Evolutionary conservation across 345 rosid genomes (phyloP).

Genomic region (Euphorbia pulcherrima): DNA sequence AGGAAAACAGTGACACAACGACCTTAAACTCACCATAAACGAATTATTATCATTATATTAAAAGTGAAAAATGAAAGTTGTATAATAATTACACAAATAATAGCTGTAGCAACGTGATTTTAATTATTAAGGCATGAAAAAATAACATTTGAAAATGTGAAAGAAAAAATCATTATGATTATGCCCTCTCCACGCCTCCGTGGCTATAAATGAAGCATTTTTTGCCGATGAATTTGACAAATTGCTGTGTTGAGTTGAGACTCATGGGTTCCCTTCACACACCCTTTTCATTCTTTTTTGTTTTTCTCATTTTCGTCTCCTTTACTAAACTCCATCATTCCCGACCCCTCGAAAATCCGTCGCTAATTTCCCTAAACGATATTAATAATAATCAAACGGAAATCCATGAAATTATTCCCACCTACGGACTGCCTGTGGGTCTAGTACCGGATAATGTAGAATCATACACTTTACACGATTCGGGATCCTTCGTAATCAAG

Average conservation of each 20-base stretch:
- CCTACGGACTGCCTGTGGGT: conserved; percentile 67
- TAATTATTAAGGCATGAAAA: neutral
- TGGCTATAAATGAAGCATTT: neutral
- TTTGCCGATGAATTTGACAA: neutral
- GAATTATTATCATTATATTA: too few relatives aligned
- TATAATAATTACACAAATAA: too few relatives aligned
- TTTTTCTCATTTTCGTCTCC: neutral
- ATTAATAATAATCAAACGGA: conserved; percentile 21
- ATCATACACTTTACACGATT: conserved; percentile 45
- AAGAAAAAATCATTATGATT: neutral
- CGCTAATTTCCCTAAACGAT: neutral
- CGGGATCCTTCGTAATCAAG: conserved; percentile 50
- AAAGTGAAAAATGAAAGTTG: too few relatives aligned
- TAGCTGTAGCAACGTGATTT: too few relatives aligned
- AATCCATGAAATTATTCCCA: conserved; percentile 64
- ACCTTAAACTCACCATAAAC: too few relatives aligned
- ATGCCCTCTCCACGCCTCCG: neutral
- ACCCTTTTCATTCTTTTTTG: neutral
- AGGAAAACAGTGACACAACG: too few relatives aligned
- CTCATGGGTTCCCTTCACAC: neutral
- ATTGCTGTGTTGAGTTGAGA: neutral
- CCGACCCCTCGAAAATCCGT: neutral
- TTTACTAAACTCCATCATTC: neutral
- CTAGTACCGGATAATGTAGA: conserved; percentile 53
- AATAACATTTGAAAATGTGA: too few relatives aligned